These are phyloP conservation scores for Peronospora belbahrii DNA, from an alignment of 352 stramenopile species.

Conservation along the genomic window DNA sequence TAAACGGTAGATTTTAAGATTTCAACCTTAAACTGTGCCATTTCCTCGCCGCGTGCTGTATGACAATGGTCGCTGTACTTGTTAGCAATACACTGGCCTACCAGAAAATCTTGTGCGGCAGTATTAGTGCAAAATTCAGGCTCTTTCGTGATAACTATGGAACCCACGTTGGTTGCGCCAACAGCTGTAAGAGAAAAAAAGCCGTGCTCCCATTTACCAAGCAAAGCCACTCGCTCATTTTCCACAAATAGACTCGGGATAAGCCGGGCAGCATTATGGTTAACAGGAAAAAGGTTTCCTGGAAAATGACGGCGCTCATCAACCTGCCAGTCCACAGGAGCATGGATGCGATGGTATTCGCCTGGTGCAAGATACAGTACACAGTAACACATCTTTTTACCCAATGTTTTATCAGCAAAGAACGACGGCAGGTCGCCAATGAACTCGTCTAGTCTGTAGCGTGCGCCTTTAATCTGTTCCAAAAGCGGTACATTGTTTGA, in stretches of 20 bases:
- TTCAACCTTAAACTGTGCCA: constrained; percentile 71
- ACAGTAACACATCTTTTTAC: constrained; percentile 68
- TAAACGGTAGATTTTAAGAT: neutral
- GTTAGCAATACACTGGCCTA: constrained; percentile 49
- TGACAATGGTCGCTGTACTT: constrained; percentile 35
- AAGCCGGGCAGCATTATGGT: constrained; percentile 47
- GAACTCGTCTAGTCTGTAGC: constrained; percentile 81
- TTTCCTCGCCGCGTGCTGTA: constrained; percentile 51
- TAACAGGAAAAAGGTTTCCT: constrained; percentile 77
- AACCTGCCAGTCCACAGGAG: constrained; percentile 68
- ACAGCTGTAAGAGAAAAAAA: constrained; percentile 83
- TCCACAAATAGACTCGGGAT: constrained; percentile 78
- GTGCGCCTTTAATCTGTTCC: constrained; percentile 76
- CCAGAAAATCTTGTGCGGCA: constrained; percentile 39
- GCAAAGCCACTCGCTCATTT: constrained; percentile 72
- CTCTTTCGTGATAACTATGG: constrained; percentile 65
- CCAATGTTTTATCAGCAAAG: constrained; percentile 28
- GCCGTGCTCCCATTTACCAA: constrained; percentile 69
- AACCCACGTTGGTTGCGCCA: constrained; percentile 84
- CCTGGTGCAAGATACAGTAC: constrained; percentile 81
- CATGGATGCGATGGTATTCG: constrained; percentile 86
- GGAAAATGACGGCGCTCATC: constrained; percentile 74
- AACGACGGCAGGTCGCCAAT: constrained; percentile 54
- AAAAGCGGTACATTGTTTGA: constrained; percentile 43
- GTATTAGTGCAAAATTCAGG: constrained; percentile 61